phyloP scores from a whole-genome alignment of 2,329 filamentous ascomycete genomes.

The Venturia pyrina region DNA sequence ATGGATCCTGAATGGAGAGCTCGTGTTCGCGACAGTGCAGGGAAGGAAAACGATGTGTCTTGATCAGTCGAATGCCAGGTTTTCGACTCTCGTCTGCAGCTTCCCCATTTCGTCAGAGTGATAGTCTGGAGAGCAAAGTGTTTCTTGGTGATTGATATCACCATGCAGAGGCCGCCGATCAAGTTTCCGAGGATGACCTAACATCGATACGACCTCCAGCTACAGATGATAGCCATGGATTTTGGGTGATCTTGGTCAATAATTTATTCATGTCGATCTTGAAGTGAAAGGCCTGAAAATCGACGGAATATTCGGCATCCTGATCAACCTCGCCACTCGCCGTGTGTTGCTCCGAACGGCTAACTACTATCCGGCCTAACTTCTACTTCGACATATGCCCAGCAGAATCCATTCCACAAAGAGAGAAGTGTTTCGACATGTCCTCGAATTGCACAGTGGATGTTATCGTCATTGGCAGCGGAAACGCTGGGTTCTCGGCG shows the following conservation, averaged over 20 bases:
- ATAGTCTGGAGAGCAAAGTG: no score
- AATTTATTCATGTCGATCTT: not conserved
- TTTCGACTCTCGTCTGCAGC: no score
- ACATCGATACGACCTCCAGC: not conserved
- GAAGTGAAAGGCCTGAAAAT: no score
- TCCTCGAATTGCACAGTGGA: no score
- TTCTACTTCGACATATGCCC: not conserved
- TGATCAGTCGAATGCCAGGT: conserved; percentile 20
- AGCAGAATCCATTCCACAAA: no score
- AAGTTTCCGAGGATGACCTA: no score
- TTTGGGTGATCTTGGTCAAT: not conserved
- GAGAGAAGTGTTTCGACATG: no score
- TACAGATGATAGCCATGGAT: not conserved
- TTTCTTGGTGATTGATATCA: no score
- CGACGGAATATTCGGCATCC: not conserved
- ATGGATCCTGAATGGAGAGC: conserved; percentile 42
- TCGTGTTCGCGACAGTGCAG: conserved; percentile 41
- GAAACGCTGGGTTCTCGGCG: no score
- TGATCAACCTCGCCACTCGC: not conserved
- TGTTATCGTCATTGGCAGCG: no score
- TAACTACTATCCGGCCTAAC: not conserved
- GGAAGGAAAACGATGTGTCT: conserved; percentile 47
- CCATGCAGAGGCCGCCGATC: no score
- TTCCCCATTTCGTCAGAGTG: no score
- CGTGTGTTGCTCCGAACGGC: not conserved